Conservation (phyloP, 148 eudicot species). For the Persicaria tinctoria region DNA sequence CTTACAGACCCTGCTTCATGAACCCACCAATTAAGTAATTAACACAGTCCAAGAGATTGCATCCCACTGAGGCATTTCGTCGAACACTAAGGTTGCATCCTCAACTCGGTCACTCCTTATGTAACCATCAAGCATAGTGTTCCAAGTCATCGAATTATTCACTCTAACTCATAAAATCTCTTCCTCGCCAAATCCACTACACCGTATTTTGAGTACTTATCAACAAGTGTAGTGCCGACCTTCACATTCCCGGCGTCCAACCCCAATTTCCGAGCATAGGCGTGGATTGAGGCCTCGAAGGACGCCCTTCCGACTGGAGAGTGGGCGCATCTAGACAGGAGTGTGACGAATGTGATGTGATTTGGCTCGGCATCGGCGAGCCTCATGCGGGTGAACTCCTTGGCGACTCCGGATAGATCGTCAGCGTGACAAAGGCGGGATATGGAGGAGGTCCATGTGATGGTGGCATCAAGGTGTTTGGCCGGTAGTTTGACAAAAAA, state of each 20-base stretch:
- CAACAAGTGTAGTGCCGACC: slow-evolving; percentile 56
- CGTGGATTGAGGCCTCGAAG: slow-evolving; percentile 42
- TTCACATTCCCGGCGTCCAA: slow-evolving; percentile 39
- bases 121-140: slow-evolving; percentile 63
- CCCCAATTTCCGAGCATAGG: slow-evolving; percentile 47
- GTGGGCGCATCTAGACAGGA: slow-evolving; percentile 56
- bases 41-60: slow-evolving; percentile 60
- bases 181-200: slow-evolving; percentile 36
- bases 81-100: slow-evolving; percentile 44
- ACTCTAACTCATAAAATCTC: slow-evolving; percentile 37
- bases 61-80: slow-evolving; percentile 45
- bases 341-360: slow-evolving; percentile 56
- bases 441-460: slow-evolving; percentile 59
- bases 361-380: slow-evolving; percentile 47
- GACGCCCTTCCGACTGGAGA: slow-evolving; percentile 24
- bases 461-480: slow-evolving; percentile 34
- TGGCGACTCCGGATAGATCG: slow-evolving; percentile 31
- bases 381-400: slow-evolving; percentile 46
- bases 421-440: slow-evolving; percentile 46
- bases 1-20: slow-evolving; percentile 43
- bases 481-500: slow-evolving; percentile 12
- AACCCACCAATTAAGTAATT: slow-evolving; percentile 50
- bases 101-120: slow-evolving; percentile 49
- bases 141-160: slow-evolving; percentile 68
- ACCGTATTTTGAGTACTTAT: slow-evolving; percentile 54